A percentile compares a stretch with the other conserved stretches of the same genome.
Conservation (phyloP, 2,329 filamentous ascomycete species). For the Diplodia seriata region DNA sequence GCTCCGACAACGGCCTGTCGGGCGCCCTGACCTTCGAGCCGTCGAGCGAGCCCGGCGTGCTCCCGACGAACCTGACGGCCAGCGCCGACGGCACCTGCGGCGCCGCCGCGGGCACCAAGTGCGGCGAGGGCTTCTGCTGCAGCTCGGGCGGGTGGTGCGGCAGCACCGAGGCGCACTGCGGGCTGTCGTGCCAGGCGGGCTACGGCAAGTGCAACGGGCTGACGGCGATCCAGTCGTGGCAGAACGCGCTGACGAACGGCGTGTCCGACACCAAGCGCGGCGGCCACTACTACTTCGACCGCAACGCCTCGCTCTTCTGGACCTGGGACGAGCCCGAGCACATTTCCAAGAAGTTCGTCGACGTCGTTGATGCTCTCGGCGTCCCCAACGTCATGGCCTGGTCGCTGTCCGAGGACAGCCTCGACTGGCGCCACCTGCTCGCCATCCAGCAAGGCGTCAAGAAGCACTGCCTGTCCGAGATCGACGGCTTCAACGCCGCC, state of each 20-base stretch:
- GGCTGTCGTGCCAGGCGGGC: constrained; percentile 43
- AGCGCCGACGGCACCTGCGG: constrained; percentile 45
- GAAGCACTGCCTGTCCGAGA: constrained; percentile 10
- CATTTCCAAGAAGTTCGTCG: constrained; percentile 67
- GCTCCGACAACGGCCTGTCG: constrained; percentile 64
- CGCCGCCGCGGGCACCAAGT: constrained; percentile 40
- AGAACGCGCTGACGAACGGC: constrained; percentile 60
- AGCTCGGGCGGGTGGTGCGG: constrained; percentile 46
- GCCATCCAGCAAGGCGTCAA: constrained; percentile 26
- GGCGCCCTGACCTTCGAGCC: constrained; percentile 61
- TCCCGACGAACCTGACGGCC: constrained; percentile 17
- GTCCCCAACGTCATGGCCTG: constrained; percentile 78
- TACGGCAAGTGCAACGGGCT: constrained; percentile 51
- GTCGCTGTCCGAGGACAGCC: constrained; percentile 73
- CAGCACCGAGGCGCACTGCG: constrained; percentile 40
- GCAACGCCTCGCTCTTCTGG: constrained; percentile 69
- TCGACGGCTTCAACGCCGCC: constrained; percentile 12
- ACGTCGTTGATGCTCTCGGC: constrained; percentile 62
- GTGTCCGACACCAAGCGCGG: constrained; percentile 64
- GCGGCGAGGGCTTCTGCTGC: constrained; percentile 41
- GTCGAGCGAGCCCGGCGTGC: neutral
- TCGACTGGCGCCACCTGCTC: constrained; percentile 39
- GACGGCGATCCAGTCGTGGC: constrained; percentile 59
- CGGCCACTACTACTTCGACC: constrained; percentile 74
- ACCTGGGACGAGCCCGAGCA: constrained; percentile 71